Base-by-base conservation (phyloP, 176 grass and related monocot species). In the Phoenix roebelenii region DNA sequence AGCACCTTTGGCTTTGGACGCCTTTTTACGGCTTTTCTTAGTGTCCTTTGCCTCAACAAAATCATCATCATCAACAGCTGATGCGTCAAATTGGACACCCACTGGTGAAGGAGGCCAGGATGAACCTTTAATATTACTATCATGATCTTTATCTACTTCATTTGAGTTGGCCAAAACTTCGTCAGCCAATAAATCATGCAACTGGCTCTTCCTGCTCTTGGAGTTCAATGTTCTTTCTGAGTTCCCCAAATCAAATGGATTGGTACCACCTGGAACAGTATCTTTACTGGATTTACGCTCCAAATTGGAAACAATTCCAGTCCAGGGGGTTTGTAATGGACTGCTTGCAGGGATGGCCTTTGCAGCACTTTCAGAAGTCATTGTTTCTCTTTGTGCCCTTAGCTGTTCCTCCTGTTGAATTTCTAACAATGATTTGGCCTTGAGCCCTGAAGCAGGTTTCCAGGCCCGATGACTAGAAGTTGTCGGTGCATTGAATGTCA, bases 31-130 rank as follows among this genome's bases (percentile, higher is more conserved):
- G 57, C 61, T 88, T 77, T 93, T 99, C 78, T 88, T 99, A 12
- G 79, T 80, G 51, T 99, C 88, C 79, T 86, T 98, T n/a, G 94
- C 88, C 67, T 98, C 88, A 64, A 99, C 91, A 63, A 99, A 99
- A 52, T 99, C 88, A 74, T 66, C 78, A 67, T 79, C 84, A 77
- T 81, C 88, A 65, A 83, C 19, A 64, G 63, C 68, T 76, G 71
- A 60, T 65, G 52, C 18, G 66, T 85, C 72, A 39, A 30, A 39
- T 66, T 82, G 69, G 54, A 60, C 54, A 70, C 57, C 63, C 67
- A 51, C 64, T 16, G 72, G 68, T n/a, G 71, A 64, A 54, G 72
- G 71, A 25, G 72, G 77, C 62, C 75, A 77, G 51, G 57, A 61
- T 50, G 52, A 51, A 75, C 78, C 81, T 52, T 72, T 83, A 55